These are phyloP conservation scores for Lyophyllum semitale DNA, from an alignment of 768 basidiomycete genomes.

Conservation along the genomic window DNA sequence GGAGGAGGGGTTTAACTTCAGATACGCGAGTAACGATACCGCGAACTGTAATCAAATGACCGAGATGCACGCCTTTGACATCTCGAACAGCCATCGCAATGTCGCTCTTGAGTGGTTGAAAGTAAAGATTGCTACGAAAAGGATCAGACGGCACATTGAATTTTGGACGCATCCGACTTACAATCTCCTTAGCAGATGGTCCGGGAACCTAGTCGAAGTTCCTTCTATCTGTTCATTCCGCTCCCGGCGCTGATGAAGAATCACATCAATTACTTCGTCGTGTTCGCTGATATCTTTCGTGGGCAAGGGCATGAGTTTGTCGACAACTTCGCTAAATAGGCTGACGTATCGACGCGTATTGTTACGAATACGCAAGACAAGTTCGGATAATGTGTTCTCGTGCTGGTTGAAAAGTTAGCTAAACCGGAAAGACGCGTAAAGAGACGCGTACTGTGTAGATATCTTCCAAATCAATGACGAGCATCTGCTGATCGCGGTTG, in stretches of 20 bases:
- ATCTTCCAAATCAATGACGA: conserved; percentile 89
- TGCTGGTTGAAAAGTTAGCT: conserved; percentile 45
- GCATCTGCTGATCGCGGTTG: conserved; percentile 89
- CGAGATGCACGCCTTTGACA: conserved; percentile 84
- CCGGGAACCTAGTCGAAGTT: conserved; percentile 79
- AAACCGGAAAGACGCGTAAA: neutral
- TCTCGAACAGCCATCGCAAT: conserved; percentile 87
- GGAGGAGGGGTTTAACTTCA: conserved; percentile 96
- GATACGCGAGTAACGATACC: conserved; percentile 99
- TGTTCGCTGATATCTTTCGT: conserved; percentile 89
- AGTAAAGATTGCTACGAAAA: conserved; percentile 82
- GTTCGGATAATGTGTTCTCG: conserved; percentile 67
- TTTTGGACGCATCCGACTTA: conserved; percentile 45
- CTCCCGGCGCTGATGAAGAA: conserved; percentile 90
- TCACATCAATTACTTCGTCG: conserved; percentile 95
- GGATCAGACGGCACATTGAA: conserved; percentile 15
- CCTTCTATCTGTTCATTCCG: conserved; percentile 82
- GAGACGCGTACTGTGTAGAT: conserved; percentile 59
- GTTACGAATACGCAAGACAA: conserved; percentile 75
- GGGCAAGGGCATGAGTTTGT: conserved; percentile 85
- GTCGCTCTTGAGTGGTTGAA: conserved; percentile 81
- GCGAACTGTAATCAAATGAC: conserved; percentile 91
- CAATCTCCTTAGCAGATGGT: conserved; percentile 93
- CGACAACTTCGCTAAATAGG: conserved; percentile 89
- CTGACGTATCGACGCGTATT: conserved; percentile 91